Evolutionary conservation across 495 filamentous ascomycete genomes (phyloP).

Genomic region (Penicillium chermesinum): DNA sequence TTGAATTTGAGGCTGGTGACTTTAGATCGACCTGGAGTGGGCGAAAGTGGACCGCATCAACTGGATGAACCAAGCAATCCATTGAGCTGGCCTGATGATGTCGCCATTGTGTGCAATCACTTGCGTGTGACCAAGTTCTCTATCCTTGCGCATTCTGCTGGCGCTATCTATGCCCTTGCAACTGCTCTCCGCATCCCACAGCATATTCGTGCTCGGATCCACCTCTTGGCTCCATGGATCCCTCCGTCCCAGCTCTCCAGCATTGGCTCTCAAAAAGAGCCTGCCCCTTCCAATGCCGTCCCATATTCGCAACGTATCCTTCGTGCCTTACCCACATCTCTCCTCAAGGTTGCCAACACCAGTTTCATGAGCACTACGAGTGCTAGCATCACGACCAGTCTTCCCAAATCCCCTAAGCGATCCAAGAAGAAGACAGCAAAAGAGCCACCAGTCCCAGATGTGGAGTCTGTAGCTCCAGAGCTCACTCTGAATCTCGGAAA

Average conservation of each 20-base stretch:
- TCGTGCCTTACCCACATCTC: conserved; percentile 82
- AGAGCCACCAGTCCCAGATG: conserved; percentile 29
- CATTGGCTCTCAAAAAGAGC: conserved; percentile 67
- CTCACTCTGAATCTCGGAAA: conserved; percentile 39
- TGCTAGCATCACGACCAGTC: conserved; percentile 77
- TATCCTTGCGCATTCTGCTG: conserved; percentile 94
- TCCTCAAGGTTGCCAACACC: conserved; percentile 90
- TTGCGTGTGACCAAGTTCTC: conserved; percentile 95
- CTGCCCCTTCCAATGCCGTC: conserved; percentile 74
- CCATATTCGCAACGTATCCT: conserved; percentile 90
- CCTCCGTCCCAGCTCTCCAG: conserved; percentile 93
- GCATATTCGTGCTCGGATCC: conserved; percentile 89
- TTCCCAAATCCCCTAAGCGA: conserved; percentile 66
- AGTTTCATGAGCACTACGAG: conserved; percentile 91
- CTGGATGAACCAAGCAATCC: conserved; percentile 75
- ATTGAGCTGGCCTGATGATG: conserved; percentile 94
- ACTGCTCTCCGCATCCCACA: conserved; percentile 95
- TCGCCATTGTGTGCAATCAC: conserved; percentile 87
- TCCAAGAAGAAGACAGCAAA: conserved; percentile 55
- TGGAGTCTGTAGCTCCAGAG: conserved; percentile 1
- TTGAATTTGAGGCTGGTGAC: conserved; percentile 89
- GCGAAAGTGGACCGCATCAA: conserved; percentile 76
- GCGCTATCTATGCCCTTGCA: conserved; percentile 94
- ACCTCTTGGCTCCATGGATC: conserved; percentile 96
- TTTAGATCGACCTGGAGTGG: conserved; percentile 88